Percentiles rank a stretch among this genome's conserved stretches.
phyloP scores from a whole-genome alignment of 495 filamentous ascomycete genomes.

The Daldinia concentrica region DNA sequence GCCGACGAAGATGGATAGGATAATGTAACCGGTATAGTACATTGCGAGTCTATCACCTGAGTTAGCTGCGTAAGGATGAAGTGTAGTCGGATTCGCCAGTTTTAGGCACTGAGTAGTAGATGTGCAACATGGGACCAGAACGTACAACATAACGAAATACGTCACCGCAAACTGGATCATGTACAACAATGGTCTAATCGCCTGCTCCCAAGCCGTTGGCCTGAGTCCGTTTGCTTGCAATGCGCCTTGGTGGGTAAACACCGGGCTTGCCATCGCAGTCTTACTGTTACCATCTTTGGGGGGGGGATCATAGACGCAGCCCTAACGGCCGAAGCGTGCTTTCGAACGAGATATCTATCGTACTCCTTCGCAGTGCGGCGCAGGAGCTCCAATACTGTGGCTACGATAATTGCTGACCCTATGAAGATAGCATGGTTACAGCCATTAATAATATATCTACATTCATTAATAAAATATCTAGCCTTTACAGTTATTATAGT shows the following conservation, averaged over 20 bases:
- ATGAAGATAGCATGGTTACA: not conserved
- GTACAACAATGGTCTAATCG: slow-evolving; percentile 67
- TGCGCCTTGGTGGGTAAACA: not conserved
- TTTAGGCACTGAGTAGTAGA: no score
- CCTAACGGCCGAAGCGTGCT: slow-evolving; percentile 39
- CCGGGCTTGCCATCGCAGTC: not conserved
- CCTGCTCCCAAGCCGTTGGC: slow-evolving; percentile 64
- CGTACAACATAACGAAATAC: slow-evolving; percentile 73
- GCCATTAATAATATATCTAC: slow-evolving; percentile 15
- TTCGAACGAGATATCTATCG: slow-evolving; percentile 65
- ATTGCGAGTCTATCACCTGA: slow-evolving; percentile 14
- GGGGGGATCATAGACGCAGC: not conserved
- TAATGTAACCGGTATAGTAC: slow-evolving; percentile 35
- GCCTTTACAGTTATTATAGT: not conserved
- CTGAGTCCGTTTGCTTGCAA: slow-evolving; percentile 44
- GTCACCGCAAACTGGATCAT: slow-evolving; percentile 75
- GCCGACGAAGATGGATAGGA: slow-evolving; percentile 46
- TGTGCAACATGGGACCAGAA: not conserved
- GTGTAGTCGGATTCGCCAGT: not conserved
- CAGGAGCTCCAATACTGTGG: slow-evolving; percentile 38
- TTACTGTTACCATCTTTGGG: slow-evolving; percentile 5
- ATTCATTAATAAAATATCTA: slow-evolving; percentile 25
- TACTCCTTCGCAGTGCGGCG: slow-evolving; percentile 70
- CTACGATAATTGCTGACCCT: not conserved
- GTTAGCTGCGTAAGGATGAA: not conserved